Conservation (phyloP, 1,284 basidiomycete genomes). For the Ganoderma resinaceum region DNA sequence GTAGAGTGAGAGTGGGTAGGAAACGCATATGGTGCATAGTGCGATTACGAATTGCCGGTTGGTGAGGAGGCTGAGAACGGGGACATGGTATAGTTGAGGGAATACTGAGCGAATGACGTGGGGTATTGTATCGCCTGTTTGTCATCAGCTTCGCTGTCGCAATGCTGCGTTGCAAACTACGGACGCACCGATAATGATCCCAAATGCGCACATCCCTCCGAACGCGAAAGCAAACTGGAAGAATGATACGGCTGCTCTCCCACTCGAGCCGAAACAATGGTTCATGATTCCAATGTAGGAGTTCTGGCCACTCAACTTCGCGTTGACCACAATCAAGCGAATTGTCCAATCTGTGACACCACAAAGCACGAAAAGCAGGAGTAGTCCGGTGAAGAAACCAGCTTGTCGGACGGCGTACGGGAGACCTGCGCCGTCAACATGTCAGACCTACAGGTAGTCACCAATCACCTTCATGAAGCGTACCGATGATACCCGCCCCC, state of each 20-base stretch:
- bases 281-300: constrained; percentile 98
- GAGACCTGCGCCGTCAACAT: constrained; percentile 62
- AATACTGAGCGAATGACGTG: constrained; percentile 91
- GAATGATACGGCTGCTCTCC: constrained; percentile 92
- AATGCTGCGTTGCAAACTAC: constrained; percentile 51
- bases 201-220: constrained; percentile 97
- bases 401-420: constrained; percentile 95
- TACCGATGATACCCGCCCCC: constrained; percentile 94
- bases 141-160: constrained; percentile 39
- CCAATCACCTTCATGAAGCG: constrained; percentile 27
- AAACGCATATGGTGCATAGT: constrained; percentile 86
- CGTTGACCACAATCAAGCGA: constrained; percentile 93
- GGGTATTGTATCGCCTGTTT: constrained; percentile 90
- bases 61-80: constrained; percentile 79
- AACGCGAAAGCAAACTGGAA: constrained; percentile 99
- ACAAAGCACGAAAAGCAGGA: constrained; percentile 84
- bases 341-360: constrained; percentile 98
- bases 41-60: constrained; percentile 91
- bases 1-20: constrained; percentile 95
- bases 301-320: constrained; percentile 91
- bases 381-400: constrained; percentile 88
- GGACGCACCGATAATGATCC: constrained; percentile 82
- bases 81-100: constrained; percentile 74
- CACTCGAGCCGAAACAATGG: constrained; percentile 90
- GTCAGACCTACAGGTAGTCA: not conserved